A percentile compares a stretch with the other conserved stretches of the same genome.
Evolutionary conservation across 306 rosid genomes (phyloP).

Genomic region (Comarum palustre): DNA sequence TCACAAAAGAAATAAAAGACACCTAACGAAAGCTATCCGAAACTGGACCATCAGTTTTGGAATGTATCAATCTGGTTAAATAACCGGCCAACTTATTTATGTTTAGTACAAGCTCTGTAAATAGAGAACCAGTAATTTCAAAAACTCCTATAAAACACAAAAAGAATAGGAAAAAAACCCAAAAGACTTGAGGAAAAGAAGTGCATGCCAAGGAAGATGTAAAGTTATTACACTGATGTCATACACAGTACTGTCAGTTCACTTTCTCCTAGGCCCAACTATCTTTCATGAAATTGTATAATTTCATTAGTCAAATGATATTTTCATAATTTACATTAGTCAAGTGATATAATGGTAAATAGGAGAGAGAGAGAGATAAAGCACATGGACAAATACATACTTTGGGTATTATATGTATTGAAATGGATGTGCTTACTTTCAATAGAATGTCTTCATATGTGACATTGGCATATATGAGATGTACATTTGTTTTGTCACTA

Average conservation of each 20-base stretch:
- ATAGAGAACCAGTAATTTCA: neutral
- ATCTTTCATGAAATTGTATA: neutral
- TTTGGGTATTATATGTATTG: neutral
- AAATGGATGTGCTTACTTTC: slow-evolving; percentile 10
- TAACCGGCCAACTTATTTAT: neutral
- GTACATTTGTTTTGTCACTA: slow-evolving; percentile 52
- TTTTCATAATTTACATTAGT: too few relatives aligned
- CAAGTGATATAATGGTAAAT: too few relatives aligned
- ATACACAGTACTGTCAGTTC: neutral
- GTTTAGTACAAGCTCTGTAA: neutral
- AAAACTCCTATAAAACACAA: neutral
- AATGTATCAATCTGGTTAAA: neutral
- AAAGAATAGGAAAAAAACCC: neutral
- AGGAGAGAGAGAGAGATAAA: too few relatives aligned
- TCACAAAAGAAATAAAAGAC: neutral
- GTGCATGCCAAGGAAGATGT: neutral
- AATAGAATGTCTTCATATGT: slow-evolving; percentile 56
- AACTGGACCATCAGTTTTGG: neutral
- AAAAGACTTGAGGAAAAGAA: neutral
- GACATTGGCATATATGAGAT: slow-evolving; percentile 64
- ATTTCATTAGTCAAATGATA: too few relatives aligned
- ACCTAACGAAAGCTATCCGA: neutral
- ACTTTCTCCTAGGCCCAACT: neutral
- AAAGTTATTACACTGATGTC: neutral
- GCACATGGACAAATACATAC: neutral